These are phyloP conservation scores for Hypoxylon sp. DNA, from an alignment of 2,329 filamentous ascomycete genomes.

Conservation along the genomic window DNA sequence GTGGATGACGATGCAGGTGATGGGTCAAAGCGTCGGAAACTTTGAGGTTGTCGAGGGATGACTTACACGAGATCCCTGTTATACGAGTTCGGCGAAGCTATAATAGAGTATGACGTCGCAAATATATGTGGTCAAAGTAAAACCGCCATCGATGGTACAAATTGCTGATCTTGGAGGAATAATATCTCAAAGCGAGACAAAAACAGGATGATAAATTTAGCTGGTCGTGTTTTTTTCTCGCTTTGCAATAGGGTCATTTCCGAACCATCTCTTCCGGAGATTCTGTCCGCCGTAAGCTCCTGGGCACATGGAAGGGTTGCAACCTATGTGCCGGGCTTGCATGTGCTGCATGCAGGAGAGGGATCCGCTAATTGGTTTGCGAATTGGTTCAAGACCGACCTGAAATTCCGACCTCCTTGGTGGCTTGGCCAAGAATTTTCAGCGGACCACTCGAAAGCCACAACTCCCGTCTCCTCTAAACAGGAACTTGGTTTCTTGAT, in stretches of 20 bases:
- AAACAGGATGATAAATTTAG: neutral
- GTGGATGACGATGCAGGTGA: constrained; percentile 12
- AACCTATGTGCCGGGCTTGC: constrained; percentile 35
- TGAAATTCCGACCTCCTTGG: neutral
- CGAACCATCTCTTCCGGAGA: constrained; percentile 11
- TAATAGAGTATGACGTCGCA: no score
- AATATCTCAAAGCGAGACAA: neutral
- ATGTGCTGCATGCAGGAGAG: constrained; percentile 35
- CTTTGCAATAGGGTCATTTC: neutral
- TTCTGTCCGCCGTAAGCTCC: constrained; percentile 16
- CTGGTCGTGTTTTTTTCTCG: constrained; percentile 1
- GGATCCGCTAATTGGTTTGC: constrained; percentile 13
- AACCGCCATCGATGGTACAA: neutral
- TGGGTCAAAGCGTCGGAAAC: constrained; percentile 27
- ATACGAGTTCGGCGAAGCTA: neutral
- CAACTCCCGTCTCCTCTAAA: neutral
- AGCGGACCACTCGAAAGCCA: neutral
- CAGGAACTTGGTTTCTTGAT: constrained; percentile 1
- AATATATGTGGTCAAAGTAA: neutral
- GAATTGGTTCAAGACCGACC: constrained; percentile 2
- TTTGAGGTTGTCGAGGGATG: constrained; percentile 7
- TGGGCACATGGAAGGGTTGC: constrained; percentile 40
- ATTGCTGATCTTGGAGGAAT: neutral
- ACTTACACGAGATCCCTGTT: constrained; percentile 11
- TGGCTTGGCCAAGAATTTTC: neutral